Conservation (phyloP, 2,329 filamentous ascomycete genomes). For the Macrophomina phaseolina region DNA sequence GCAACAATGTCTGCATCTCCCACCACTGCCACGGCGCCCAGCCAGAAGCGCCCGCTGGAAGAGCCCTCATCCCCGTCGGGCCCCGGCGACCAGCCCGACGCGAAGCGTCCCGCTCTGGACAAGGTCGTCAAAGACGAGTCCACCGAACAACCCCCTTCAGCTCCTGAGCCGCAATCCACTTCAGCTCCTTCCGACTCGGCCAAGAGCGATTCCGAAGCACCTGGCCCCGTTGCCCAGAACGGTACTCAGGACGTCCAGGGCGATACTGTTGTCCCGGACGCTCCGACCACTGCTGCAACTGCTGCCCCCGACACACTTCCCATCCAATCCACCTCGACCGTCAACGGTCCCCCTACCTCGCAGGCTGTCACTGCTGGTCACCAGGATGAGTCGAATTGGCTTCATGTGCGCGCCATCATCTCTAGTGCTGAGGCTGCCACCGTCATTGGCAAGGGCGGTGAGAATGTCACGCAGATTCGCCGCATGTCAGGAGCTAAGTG, state of each 20-base stretch:
- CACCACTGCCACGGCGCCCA: conserved; percentile 58
- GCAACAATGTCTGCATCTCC: conserved; percentile 52
- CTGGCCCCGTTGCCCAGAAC: conserved; percentile 40
- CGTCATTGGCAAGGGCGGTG: conserved; percentile 96
- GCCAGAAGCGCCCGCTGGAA: conserved; percentile 93
- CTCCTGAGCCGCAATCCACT: conserved; percentile 33
- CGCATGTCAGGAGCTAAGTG: conserved; percentile 96
- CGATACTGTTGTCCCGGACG: conserved; percentile 73
- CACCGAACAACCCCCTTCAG: conserved; percentile 31
- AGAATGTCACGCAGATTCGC: conserved; percentile 97
- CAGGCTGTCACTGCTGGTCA: conserved; percentile 51
- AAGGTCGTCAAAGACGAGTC: conserved; percentile 73
- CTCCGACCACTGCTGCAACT: conserved; percentile 59
- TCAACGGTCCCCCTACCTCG: conserved; percentile 56
- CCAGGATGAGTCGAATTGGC: conserved; percentile 93
- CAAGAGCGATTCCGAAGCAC: conserved; percentile 29
- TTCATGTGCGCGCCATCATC: conserved; percentile 95
- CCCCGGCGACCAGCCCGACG: conserved; percentile 90
- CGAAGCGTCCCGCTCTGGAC: conserved; percentile 94
- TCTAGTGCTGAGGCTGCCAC: conserved; percentile 97
- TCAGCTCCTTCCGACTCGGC: conserved; percentile 44
- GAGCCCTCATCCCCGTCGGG: conserved; percentile 94
- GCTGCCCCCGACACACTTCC: conserved; percentile 59
- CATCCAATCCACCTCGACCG: conserved; percentile 62
- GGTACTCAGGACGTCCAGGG: conserved; percentile 65